These are phyloP conservation scores for Trametes sp. DNA, from an alignment of 1,284 basidiomycete genomes.

Conservation along the genomic window DNA sequence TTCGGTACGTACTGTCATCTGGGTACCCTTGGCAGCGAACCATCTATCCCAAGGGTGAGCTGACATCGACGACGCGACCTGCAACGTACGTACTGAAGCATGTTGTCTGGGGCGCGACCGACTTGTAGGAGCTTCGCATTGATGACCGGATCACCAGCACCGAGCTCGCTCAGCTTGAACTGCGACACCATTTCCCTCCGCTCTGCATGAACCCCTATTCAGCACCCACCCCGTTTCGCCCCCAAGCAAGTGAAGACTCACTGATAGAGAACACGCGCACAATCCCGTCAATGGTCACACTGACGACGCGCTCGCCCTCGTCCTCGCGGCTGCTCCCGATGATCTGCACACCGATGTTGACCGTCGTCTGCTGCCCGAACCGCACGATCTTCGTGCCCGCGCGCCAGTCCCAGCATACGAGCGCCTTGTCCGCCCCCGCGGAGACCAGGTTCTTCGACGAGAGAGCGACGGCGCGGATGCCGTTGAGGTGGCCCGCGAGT, in stretches of 20 bases:
- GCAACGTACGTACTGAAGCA: constrained; percentile 69
- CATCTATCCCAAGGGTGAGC: constrained; percentile 53
- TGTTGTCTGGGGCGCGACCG: constrained; percentile 80
- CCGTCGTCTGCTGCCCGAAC: constrained; percentile 93
- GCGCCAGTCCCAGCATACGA: constrained; percentile 93
- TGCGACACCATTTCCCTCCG: constrained; percentile 90
- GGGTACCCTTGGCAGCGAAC: constrained; percentile 90
- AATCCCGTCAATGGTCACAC: constrained; percentile 92
- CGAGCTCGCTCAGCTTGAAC: constrained; percentile 85
- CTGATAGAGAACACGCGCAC: constrained; percentile 91
- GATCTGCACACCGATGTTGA: constrained; percentile 90
- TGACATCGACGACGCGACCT: neutral
- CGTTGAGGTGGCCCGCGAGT: constrained; percentile 84
- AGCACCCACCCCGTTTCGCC: neutral
- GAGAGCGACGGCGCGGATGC: constrained; percentile 87
- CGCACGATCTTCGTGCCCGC: constrained; percentile 87
- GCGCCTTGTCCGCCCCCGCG: constrained; percentile 86
- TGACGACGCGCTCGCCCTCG: constrained; percentile 82
- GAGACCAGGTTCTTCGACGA: constrained; percentile 87
- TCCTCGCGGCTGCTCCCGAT: constrained; percentile 57
- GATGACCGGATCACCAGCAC: constrained; percentile 68
- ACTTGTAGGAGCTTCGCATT: constrained; percentile 76
- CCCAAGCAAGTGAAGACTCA: constrained; percentile 45
- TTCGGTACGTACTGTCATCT: constrained; percentile 75
- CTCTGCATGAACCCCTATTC: constrained; percentile 46